Evolutionary conservation across 2,329 filamentous ascomycete species (phyloP).

Genomic region (Fusarium sp.): DNA sequence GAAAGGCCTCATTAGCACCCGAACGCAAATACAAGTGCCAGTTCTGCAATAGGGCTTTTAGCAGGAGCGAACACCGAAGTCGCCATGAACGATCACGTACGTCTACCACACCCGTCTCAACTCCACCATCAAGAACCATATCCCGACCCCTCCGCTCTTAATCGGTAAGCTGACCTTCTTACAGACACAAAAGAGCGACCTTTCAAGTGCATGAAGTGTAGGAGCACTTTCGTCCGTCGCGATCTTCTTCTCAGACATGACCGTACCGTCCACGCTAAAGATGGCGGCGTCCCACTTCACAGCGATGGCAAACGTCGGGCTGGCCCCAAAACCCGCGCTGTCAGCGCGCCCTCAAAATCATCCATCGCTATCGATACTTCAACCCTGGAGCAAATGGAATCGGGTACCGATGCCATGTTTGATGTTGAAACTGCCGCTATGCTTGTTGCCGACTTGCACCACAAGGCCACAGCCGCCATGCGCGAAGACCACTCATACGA

Average conservation of each 20-base stretch:
- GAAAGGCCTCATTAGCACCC: constrained; percentile 81
- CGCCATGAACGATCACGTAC: constrained; percentile 98
- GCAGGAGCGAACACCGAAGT: constrained; percentile 95
- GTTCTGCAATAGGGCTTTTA: constrained; percentile 98
- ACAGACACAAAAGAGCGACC: constrained; percentile 97
- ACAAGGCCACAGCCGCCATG: constrained; percentile 85
- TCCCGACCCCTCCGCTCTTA: constrained; percentile 18
- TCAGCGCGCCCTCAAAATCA: constrained; percentile 77
- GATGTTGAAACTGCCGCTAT: constrained; percentile 98
- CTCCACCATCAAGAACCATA: constrained; percentile 8
- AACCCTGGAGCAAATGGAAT: constrained; percentile 91
- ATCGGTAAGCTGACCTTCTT: constrained; percentile 45
- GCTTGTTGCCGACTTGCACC: constrained; percentile 97
- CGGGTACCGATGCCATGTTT: constrained; percentile 88
- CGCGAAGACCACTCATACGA: constrained; percentile 69
- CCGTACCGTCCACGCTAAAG: constrained; percentile 97
- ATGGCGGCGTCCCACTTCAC: constrained; percentile 92
- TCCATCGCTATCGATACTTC: constrained; percentile 84
- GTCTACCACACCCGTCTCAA: constrained; percentile 62
- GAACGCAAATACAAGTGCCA: constrained; percentile 99
- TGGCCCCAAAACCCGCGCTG: constrained; percentile 73
- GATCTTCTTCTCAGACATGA: constrained; percentile 97
- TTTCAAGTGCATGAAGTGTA: constrained; percentile 98
- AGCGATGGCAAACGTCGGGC: constrained; percentile 92
- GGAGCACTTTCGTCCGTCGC: constrained; percentile 97